A percentile compares a stretch with the other conserved stretches of the same genome.
phyloP scores from a whole-genome alignment of 768 basidiomycete species.

The Solioccasus polychromus region DNA sequence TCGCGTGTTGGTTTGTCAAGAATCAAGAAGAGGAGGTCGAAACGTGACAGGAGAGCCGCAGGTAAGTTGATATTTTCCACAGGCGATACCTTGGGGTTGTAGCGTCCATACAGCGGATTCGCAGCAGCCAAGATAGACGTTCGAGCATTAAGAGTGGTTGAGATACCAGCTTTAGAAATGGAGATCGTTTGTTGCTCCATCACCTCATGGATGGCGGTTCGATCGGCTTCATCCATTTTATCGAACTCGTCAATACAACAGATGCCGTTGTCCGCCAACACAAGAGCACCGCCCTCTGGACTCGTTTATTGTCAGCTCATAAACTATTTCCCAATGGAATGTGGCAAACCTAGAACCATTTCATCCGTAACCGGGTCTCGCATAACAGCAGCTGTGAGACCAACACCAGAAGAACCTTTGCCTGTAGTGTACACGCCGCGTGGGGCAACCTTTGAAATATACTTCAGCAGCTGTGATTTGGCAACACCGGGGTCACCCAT shows the following conservation, averaged over 20 bases:
- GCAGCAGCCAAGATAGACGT: constrained; percentile 98
- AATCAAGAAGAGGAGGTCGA: constrained; percentile 94
- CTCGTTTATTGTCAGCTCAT: constrained; percentile 9
- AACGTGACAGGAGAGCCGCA: constrained; percentile 92
- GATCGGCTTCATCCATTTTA: constrained; percentile 98
- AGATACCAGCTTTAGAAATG: constrained; percentile 98
- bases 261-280: constrained; percentile 98
- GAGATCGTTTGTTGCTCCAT: constrained; percentile 99
- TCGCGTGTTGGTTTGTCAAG: constrained; percentile 94
- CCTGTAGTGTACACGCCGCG: constrained; percentile 98
- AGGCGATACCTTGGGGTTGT: constrained; percentile 96
- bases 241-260: constrained; percentile 99
- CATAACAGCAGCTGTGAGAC: constrained; percentile 99
- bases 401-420: constrained; percentile 97
- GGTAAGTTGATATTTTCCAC: constrained; percentile 99
- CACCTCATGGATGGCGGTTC: constrained; percentile 99
- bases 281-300: constrained; percentile 97
- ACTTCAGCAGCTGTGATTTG: constrained; percentile 95
- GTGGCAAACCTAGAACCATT: constrained; percentile 88
- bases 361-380: constrained; percentile 98
- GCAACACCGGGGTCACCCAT: constrained; percentile 99
- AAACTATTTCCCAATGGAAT: background rate
- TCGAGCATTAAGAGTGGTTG: constrained; percentile 95
- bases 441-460: constrained; percentile 97
- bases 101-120: constrained; percentile 96